A percentile compares a stretch with the other conserved stretches of the same genome.
These are phyloP conservation scores for Colletotrichum echinochloae DNA, from an alignment of 2,329 filamentous ascomycete species.

Conservation along the genomic window DNA sequence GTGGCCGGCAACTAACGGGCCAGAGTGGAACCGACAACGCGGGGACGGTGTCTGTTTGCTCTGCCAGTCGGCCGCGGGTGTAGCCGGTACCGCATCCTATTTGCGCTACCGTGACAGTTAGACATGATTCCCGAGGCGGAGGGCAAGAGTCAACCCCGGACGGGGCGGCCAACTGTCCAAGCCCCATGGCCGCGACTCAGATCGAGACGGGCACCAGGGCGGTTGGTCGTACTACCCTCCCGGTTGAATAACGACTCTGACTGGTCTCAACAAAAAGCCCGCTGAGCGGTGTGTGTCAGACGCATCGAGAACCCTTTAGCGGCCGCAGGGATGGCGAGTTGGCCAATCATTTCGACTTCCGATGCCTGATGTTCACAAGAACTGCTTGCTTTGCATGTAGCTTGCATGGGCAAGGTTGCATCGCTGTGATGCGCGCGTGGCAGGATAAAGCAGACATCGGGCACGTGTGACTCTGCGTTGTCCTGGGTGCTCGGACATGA, in stretches of 20 bases:
- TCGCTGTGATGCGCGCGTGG: constrained; percentile 26
- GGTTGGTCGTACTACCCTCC: constrained; percentile 18
- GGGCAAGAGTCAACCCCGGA: neutral
- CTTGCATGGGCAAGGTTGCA: constrained; percentile 39
- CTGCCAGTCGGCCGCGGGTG: constrained; percentile 22
- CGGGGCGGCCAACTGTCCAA: constrained; percentile 4
- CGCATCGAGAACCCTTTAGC: constrained; percentile 35
- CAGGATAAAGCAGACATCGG: constrained; percentile 28
- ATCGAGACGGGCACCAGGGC: constrained; percentile 11
- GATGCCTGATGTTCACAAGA: constrained; percentile 30
- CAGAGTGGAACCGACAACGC: constrained; percentile 26
- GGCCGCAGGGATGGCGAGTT: constrained; percentile 19
- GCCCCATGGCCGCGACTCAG: constrained; percentile 3
- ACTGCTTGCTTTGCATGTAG: constrained; percentile 35
- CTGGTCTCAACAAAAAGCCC: constrained; percentile 38
- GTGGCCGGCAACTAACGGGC: constrained; percentile 20
- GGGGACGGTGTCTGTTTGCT: constrained; percentile 17
- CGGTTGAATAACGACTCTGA: constrained; percentile 14
- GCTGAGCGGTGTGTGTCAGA: constrained; percentile 41
- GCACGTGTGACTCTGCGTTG: constrained; percentile 29
- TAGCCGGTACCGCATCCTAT: constrained; percentile 18
- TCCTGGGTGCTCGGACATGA: constrained; percentile 6
- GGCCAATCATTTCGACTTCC: constrained; percentile 9
- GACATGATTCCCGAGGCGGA: constrained; percentile 1
- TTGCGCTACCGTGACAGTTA: neutral